A percentile compares a stretch with the other conserved stretches of the same genome.
phyloP scores from a whole-genome alignment of 257 asterid genomes.

The Nicotiana sylvestris region DNA sequence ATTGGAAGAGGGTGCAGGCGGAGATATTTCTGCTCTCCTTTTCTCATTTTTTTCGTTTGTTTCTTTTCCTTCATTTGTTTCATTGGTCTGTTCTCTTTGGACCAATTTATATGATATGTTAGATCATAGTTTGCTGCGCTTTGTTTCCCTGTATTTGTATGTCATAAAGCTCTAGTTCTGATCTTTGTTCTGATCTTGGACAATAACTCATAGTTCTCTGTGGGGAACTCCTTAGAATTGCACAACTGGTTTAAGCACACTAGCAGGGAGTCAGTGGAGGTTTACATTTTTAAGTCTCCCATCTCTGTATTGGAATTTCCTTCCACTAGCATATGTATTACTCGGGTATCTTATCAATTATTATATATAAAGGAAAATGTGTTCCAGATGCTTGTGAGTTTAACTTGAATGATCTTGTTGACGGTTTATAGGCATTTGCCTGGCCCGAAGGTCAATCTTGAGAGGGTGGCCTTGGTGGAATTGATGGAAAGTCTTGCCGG shows the following conservation, averaged over 20 bases:
- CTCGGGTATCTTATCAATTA: constrained; percentile 45
- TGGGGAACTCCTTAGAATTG: not conserved
- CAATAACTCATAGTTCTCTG: not conserved
- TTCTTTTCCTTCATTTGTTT: not conserved
- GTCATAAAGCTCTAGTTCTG: not conserved
- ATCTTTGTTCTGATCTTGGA: not conserved
- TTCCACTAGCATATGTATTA: constrained; percentile 38
- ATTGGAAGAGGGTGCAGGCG: not conserved
- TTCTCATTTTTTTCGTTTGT: not conserved
- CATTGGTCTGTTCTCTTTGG: not conserved
- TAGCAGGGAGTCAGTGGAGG: constrained; percentile 22
- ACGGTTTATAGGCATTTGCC: constrained; percentile 86
- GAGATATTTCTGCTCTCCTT: not conserved
- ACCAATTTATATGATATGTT: not conserved
- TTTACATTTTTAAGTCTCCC: constrained; percentile 28
- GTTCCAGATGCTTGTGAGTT: constrained; percentile 47
- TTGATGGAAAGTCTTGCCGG: constrained; percentile 74
- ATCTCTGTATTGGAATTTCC: constrained; percentile 25
- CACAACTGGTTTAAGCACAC: constrained; percentile 10
- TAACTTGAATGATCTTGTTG: constrained; percentile 95
- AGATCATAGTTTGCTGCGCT: not conserved
- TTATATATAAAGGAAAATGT: constrained; percentile 57
- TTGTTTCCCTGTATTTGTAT: not conserved
- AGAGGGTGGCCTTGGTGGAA: constrained; percentile 96
- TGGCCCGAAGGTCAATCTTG: constrained; percentile 93